Percentiles rank a stretch among this genome's conserved stretches.
Evolutionary conservation across 805 yeast genomes (phyloP).

Genomic region (Wickerhamomyces alni): DNA sequence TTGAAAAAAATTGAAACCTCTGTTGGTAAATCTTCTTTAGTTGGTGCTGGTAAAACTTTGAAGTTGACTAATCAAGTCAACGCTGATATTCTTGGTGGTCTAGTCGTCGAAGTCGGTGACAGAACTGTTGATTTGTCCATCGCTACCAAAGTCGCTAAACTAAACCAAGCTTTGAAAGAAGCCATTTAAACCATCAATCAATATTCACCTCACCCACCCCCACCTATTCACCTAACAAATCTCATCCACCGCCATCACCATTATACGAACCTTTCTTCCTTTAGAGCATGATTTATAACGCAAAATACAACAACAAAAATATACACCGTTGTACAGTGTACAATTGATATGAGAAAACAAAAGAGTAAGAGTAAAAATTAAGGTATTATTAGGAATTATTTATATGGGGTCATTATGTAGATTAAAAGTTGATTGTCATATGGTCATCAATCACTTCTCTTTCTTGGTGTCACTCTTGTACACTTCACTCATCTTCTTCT

Average conservation of each 20-base stretch:
- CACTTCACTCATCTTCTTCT: conserved; percentile 21
- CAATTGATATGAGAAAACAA: neutral
- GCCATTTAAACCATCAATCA: conserved; percentile 47
- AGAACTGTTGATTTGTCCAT: conserved; percentile 92
- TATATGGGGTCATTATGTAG: neutral
- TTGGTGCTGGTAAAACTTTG: conserved; percentile 82
- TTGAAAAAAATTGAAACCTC: conserved; percentile 75
- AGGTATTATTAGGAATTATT: neutral
- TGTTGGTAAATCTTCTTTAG: conserved; percentile 69
- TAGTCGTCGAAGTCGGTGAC: conserved; percentile 93
- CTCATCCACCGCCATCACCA: neutral
- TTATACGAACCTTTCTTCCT: neutral
- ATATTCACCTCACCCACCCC: too few relatives aligned
- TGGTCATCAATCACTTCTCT: conserved; percentile 1
- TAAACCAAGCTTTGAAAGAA: conserved; percentile 85
- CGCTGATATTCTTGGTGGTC: conserved; percentile 92
- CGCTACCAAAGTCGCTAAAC: conserved; percentile 75
- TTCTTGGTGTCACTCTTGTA: conserved; percentile 4
- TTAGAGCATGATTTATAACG: conserved; percentile 3
- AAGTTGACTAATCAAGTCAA: conserved; percentile 77
- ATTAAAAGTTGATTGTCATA: neutral
- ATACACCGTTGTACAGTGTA: conserved; percentile 1
- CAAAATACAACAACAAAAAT: neutral
- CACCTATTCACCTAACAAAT: too few relatives aligned
- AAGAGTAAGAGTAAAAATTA: too few relatives aligned